phyloP scores from a whole-genome alignment of 345 rosid species.

The Eucalyptus grandis region DNA sequence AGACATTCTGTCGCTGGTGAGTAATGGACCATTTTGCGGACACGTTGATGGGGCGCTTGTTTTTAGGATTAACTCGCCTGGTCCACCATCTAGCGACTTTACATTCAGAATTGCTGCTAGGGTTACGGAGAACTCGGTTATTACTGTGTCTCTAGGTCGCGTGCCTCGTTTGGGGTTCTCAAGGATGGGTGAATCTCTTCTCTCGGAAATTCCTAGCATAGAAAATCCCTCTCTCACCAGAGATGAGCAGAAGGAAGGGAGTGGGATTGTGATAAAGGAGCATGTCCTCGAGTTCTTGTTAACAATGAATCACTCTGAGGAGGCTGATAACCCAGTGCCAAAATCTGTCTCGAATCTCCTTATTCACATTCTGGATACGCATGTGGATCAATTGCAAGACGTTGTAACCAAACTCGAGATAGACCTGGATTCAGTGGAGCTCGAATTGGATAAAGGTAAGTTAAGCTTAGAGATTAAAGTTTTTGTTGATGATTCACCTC shows the following conservation, averaged over 20 bases:
- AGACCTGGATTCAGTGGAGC: slow-evolving; percentile 79
- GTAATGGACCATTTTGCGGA: slow-evolving; percentile 92
- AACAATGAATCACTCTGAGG: slow-evolving; percentile 98
- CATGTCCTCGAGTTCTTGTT: slow-evolving; percentile 93
- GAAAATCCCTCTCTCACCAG: slow-evolving; percentile 38
- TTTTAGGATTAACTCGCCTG: slow-evolving; percentile 93
- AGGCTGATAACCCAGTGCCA: slow-evolving; percentile 97
- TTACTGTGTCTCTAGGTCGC: slow-evolving; percentile 84
- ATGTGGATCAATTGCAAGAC: slow-evolving; percentile 93
- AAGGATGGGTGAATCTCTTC: slow-evolving; percentile 61
- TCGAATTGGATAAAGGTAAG: slow-evolving; percentile 88
- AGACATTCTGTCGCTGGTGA: slow-evolving; percentile 85
- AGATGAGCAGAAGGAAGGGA: slow-evolving; percentile 43
- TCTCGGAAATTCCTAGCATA: slow-evolving; percentile 83
- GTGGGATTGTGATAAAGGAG: slow-evolving; percentile 81
- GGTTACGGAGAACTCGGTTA: slow-evolving; percentile 81
- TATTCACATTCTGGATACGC: slow-evolving; percentile 81
- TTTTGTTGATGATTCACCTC: neutral
- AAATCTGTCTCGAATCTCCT: slow-evolving; percentile 77
- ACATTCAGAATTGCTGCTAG: slow-evolving; percentile 91
- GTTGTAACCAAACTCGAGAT: slow-evolving; percentile 82
- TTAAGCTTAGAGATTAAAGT: neutral
- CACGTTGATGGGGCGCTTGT: slow-evolving; percentile 89
- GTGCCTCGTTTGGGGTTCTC: slow-evolving; percentile 95
- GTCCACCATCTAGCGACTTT: slow-evolving; percentile 62